Evolutionary conservation across 371 early-diverging fungal species (phyloP), one percentile per base, ranked within the genome.

Genomic region (Apophysomyces variabilis): DNA sequence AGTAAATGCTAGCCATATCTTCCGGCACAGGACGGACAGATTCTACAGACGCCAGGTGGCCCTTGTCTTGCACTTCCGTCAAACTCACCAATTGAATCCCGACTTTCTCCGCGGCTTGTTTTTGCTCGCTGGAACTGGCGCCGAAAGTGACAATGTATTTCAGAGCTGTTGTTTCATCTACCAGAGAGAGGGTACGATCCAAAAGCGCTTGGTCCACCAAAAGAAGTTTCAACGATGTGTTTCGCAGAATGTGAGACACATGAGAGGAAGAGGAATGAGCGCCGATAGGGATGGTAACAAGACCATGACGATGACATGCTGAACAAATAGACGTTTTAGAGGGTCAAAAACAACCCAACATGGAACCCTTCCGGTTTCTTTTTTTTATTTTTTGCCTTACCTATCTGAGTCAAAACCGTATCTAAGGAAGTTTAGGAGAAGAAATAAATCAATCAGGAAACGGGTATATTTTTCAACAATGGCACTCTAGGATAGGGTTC

Each of bases 201-300:
- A 75, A 14, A 14, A 64, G 57, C 7, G 56, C 63, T 3, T 65
- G 36, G 9, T 79, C 76, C 1, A 73, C 65, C 13, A 82, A 47
- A 45, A 85, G 54, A 1, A 82, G 56, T 38, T 70, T 66, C 21
- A 83, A 61, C 11, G 57, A 56, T 14, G 77, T 71, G 58, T 67
- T 61, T 58, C 66, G 45, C 26, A 76, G 62, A 14, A 74, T 67
- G 44, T 75, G 77, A n/a, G 69, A 64, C 9, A 74, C 56, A 45
- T 76, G 72, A 11, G 70, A 68, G 7, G 71, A 66, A 13, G 78
- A 65, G 21, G 74, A 70, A 43, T 66, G 66, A 56, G 69, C 67
- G 32, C 73, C 69, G n/a, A 85, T 71, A 45, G 85, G 80, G 4
- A 85, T 67, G 37, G 82, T 78, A 11, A 82, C 75, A 32, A 77